These are phyloP conservation scores for Fusarium sterilihyphosum DNA, from an alignment of 2,329 filamentous ascomycete species.

Conservation along the genomic window DNA sequence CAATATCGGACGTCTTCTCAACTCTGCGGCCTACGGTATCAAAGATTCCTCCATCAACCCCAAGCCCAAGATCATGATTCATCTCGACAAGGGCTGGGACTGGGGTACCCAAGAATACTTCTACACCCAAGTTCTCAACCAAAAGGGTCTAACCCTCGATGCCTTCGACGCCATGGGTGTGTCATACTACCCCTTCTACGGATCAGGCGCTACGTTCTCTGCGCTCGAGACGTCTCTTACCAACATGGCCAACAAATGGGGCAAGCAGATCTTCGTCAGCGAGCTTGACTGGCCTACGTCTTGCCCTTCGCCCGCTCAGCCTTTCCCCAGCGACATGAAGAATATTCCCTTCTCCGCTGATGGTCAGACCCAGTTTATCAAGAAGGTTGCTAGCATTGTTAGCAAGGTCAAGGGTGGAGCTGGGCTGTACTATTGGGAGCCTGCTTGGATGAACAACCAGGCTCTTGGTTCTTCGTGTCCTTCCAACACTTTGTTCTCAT, in stretches of 20 bases:
- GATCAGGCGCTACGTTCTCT: conserved; percentile 65
- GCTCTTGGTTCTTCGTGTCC: conserved; percentile 71
- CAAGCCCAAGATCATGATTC: conserved; percentile 76
- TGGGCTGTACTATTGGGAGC: conserved; percentile 80
- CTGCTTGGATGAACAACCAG: conserved; percentile 74
- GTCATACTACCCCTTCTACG: conserved; percentile 79
- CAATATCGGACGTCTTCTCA: conserved; percentile 72
- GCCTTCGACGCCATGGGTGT: conserved; percentile 80
- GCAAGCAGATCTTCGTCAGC: conserved; percentile 74
- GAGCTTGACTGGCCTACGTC: conserved; percentile 76
- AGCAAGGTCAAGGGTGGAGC: conserved; percentile 61
- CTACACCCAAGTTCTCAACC: conserved; percentile 66
- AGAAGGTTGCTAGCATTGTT: conserved; percentile 67
- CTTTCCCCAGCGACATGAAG: conserved; percentile 69
- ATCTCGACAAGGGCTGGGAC: conserved; percentile 80
- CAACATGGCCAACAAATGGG: conserved; percentile 69
- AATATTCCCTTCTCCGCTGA: conserved; percentile 69
- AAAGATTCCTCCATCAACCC: conserved; percentile 67
- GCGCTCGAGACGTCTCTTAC: conserved; percentile 64
- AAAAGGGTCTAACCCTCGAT: conserved; percentile 58
- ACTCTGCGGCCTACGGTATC: conserved; percentile 71
- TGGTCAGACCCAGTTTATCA: conserved; percentile 71
- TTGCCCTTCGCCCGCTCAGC: conserved; percentile 66
- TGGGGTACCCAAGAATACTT: conserved; percentile 73
- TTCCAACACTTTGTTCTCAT: conserved; percentile 70